Base-by-base conservation (phyloP, 225 moss, liverwort and hornwort genomes). In the Marchantia paleacea region DNA sequence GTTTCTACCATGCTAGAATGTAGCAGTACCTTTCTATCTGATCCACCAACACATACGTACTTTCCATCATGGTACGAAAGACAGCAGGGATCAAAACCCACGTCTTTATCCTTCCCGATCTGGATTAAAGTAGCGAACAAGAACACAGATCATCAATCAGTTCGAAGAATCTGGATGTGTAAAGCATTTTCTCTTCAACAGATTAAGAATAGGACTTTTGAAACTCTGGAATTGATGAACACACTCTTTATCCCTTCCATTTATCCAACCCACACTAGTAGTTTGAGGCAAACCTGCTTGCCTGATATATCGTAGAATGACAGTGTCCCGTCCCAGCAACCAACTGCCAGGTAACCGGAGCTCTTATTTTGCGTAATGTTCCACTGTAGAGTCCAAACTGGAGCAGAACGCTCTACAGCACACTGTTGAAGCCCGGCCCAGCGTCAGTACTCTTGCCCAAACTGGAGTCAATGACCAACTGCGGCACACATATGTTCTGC, bases 371-470 rank as follows among this genome's bases (percentile, higher is more conserved):
- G 91, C 73, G 87, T 49, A 22, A 83, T 62, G 77, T 95, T 92
- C 97, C 95, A 99, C 31, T 99, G 95, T 75, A 99, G 81, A 28
- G 95, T 95, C 97, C 97, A 99, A 26, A 99, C 90, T 22, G 97
- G 97, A 76, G 85, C 97, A 4, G 84, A 78, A 72, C 92, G 92
- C 80, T 90, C 89, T 79, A 92, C 49, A 64, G 81, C 74, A 28
- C 77, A 81, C 97, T 97, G 85, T 73, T 69, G 30, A 82, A 25
- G 5, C 6, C 7, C 60, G 15, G 24, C 14, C 61, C 61, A 47
- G 10, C 29, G n/a, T 6, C 53, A 28, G 26, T 52, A 29, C 14
- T 28, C 22, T 57, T 57, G 74, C 25, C 9, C 7, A 52, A n/a
- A 13, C 12, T 51, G 13, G 13, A 3, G 26, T 51, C 53, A 54